These are phyloP conservation scores for Mycogone perniciosa DNA, from an alignment of 2,329 filamentous ascomycete species.

Conservation along the genomic window DNA sequence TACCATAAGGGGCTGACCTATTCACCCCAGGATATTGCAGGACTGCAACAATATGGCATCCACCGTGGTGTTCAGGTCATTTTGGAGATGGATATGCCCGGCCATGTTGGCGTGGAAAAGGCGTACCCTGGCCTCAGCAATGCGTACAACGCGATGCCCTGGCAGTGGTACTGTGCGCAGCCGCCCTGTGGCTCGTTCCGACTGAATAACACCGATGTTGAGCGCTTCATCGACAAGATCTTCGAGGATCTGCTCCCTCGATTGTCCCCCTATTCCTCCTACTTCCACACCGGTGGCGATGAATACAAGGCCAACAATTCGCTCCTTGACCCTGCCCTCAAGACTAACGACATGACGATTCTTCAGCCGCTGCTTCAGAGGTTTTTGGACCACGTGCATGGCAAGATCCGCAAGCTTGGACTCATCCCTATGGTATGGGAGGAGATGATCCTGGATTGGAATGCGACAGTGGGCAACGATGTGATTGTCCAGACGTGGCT, in stretches of 20 bases:
- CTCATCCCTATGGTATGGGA: conserved; percentile 80
- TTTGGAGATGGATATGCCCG: conserved; percentile 57
- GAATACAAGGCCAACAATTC: conserved; percentile 69
- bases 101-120: conserved; percentile 47
- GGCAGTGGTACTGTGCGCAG: conserved; percentile 54
- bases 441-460: conserved; percentile 75
- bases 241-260: conserved; percentile 73
- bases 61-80: conserved; percentile 52
- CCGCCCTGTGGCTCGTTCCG: conserved; percentile 67
- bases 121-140: conserved; percentile 52
- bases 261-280: conserved; percentile 58
- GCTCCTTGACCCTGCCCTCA: conserved; percentile 64
- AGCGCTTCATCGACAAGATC: conserved; percentile 64
- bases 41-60: conserved; percentile 66
- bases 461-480: conserved; percentile 63
- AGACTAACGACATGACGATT: conserved; percentile 57
- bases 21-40: conserved; percentile 54
- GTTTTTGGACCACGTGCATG: conserved; percentile 67
- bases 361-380: conserved; percentile 71
- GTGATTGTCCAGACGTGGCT: conserved; percentile 77
- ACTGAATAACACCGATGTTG: conserved; percentile 65
- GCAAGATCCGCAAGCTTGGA: conserved; percentile 54
- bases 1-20: conserved; percentile 65
- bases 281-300: conserved; percentile 85
- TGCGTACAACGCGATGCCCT: conserved; percentile 49